Conservation (phyloP, 495 filamentous ascomycete species). For the Neurospora discreta region DNA sequence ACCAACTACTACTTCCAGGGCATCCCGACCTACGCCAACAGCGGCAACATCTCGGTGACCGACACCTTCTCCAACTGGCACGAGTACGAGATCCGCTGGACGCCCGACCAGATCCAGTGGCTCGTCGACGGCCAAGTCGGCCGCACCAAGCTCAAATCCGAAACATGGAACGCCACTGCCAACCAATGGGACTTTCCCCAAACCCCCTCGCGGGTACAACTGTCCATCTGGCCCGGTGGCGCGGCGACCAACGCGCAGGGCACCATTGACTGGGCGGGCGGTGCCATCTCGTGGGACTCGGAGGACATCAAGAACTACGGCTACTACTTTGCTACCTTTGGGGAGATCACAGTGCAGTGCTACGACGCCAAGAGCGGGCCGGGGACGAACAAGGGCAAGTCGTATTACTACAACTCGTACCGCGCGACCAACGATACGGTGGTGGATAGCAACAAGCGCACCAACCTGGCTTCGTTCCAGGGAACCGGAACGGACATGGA, state of each 20-base stretch:
- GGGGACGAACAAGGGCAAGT: conserved; percentile 49
- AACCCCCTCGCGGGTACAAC: conserved; percentile 82
- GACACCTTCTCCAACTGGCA: conserved; percentile 75
- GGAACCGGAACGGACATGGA: conserved; percentile 68
- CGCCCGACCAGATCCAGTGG: conserved; percentile 76
- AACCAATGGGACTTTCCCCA: conserved; percentile 86
- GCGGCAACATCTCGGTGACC: conserved; percentile 52
- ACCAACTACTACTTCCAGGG: conserved; percentile 98
- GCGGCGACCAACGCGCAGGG: conserved; percentile 65
- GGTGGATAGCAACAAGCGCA: conserved; percentile 59
- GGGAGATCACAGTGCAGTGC: conserved; percentile 71
- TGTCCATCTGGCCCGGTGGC: conserved; percentile 95
- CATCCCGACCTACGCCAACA: conserved; percentile 71
- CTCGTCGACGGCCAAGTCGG: conserved; percentile 65
- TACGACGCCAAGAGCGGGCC: conserved; percentile 54
- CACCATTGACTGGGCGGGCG: conserved; percentile 87
- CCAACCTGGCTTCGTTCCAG: conserved; percentile 67
- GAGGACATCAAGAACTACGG: conserved; percentile 68
- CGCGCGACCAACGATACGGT: conserved; percentile 64
- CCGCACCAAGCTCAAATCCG: conserved; percentile 59
- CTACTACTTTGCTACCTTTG: conserved; percentile 81
- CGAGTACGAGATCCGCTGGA: conserved; percentile 90
- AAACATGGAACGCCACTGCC: conserved; percentile 75
- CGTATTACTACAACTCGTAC: conserved; percentile 64
- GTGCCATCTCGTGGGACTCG: conserved; percentile 76